phyloP scores from a whole-genome alignment of 129 eudicot genomes.

The Deinandra increscens region DNA sequence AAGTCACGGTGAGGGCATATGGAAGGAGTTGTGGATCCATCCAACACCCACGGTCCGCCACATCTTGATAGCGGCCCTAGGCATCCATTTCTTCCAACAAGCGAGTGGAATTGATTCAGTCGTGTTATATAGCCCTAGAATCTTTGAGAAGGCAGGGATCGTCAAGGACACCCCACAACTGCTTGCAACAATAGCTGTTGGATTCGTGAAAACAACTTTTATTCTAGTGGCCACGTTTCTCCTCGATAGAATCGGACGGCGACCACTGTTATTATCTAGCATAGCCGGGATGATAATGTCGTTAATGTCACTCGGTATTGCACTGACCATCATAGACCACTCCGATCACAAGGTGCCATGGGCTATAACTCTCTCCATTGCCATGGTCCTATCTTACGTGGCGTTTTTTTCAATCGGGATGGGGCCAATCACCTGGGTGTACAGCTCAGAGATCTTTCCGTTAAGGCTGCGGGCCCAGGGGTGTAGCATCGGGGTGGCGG shows the following conservation, averaged over 20 bases:
- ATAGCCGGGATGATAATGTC: slow-evolving; percentile 45
- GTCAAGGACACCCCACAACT: slow-evolving; percentile 31
- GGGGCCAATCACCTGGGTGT: slow-evolving; percentile 74
- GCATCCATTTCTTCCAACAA: slow-evolving; percentile 73
- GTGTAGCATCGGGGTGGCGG: slow-evolving; percentile 43
- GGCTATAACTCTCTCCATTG: slow-evolving; percentile 47
- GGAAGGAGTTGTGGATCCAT: slow-evolving; percentile 58
- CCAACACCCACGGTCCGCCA: slow-evolving; percentile 65
- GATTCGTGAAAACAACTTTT: slow-evolving; percentile 46
- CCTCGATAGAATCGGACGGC: slow-evolving; percentile 54
- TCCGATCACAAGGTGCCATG: slow-evolving; percentile 32
- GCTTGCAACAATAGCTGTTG: slow-evolving; percentile 67
- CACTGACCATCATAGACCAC: slow-evolving; percentile 34
- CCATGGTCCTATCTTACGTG: slow-evolving; percentile 34
- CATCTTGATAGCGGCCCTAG: slow-evolving; percentile 46
- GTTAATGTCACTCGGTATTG: slow-evolving; percentile 30
- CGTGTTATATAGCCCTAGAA: slow-evolving; percentile 55
- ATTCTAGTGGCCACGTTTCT: slow-evolving; percentile 54
- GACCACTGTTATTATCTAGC: slow-evolving; percentile 48
- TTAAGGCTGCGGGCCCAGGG: slow-evolving; percentile 61
- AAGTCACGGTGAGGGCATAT: slow-evolving; percentile 42
- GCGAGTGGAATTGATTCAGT: slow-evolving; percentile 65
- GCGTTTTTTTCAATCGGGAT: slow-evolving; percentile 57
- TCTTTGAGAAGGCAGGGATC: slow-evolving; percentile 56
- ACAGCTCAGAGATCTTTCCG: slow-evolving; percentile 65